These are phyloP conservation scores for Plasmopara halstedii DNA, from an alignment of 352 stramenopile genomes.

Conservation along the genomic window DNA sequence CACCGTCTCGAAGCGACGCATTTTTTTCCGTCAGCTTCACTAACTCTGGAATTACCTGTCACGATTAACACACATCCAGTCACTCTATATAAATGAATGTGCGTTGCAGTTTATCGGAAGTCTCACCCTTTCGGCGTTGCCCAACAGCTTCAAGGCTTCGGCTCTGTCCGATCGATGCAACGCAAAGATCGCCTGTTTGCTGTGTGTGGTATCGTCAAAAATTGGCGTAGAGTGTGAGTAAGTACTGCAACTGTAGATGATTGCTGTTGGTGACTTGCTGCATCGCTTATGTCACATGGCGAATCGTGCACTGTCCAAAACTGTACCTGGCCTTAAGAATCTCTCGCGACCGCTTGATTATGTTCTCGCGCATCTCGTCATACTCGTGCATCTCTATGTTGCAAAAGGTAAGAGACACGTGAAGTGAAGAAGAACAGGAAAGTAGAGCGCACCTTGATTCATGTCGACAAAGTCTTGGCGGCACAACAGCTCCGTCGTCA, in stretches of 20 bases:
- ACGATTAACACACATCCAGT: conserved; percentile 2
- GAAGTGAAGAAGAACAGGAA: neutral
- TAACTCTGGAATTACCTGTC: conserved; percentile 67
- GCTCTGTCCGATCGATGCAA: conserved; percentile 82
- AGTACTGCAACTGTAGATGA: too few relatives aligned
- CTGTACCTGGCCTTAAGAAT: conserved; percentile 87
- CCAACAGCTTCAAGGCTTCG: conserved; percentile 45
- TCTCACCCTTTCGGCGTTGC: conserved; percentile 42
- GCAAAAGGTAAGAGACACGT: neutral
- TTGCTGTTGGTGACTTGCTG: neutral
- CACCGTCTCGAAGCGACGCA: conserved; percentile 70
- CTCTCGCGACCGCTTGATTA: conserved; percentile 94
- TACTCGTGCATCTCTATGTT: conserved; percentile 82
- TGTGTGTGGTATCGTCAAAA: conserved; percentile 20
- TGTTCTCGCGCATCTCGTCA: conserved; percentile 87
- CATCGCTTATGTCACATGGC: neutral
- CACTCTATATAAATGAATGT: neutral
- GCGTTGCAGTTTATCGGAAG: neutral
- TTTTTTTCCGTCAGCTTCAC: conserved; percentile 76
- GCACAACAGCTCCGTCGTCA: conserved; percentile 20
- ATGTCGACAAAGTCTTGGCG: conserved; percentile 47
- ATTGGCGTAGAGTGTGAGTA: conserved; percentile 1
- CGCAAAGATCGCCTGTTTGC: conserved; percentile 93
- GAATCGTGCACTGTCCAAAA: neutral
- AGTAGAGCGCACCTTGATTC: conserved; percentile 23